These are phyloP conservation scores for Yamadazyma triangularis DNA, from an alignment of 1,139 yeast genomes.

Conservation along the genomic window DNA sequence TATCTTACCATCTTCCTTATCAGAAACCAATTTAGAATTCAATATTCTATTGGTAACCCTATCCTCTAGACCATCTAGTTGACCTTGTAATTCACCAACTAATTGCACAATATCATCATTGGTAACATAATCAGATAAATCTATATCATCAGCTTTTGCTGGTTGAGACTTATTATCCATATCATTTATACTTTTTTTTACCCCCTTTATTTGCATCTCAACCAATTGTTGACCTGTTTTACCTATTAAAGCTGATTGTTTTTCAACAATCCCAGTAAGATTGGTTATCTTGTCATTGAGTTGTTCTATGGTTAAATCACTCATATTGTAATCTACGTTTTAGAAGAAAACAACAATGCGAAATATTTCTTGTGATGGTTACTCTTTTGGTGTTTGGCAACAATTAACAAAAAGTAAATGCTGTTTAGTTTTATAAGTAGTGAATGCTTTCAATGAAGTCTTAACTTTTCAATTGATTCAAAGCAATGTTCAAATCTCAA, in stretches of 20 bases:
- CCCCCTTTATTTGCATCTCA: slow-evolving; percentile 56
- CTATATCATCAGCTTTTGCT: slow-evolving; percentile 20
- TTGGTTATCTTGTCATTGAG: slow-evolving; percentile 8
- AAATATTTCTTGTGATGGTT: no score
- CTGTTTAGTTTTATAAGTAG: no score
- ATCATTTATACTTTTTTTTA: slow-evolving; percentile 35
- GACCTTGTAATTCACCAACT: slow-evolving; percentile 87
- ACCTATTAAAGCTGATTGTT: slow-evolving; percentile 37
- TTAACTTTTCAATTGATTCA: no score
- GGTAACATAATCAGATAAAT: slow-evolving; percentile 60
- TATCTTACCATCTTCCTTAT: slow-evolving; percentile 11
- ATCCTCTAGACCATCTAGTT: slow-evolving; percentile 68
- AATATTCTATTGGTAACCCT: slow-evolving; percentile 56
- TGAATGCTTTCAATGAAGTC: no score
- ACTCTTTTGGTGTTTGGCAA: no score
- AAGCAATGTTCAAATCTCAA: no score
- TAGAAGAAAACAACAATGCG: no score
- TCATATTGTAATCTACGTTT: no score
- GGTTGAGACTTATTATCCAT: slow-evolving; percentile 15
- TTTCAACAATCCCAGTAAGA: slow-evolving; percentile 37
- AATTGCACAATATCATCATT: slow-evolving; percentile 80
- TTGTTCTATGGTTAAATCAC: slow-evolving; percentile 6
- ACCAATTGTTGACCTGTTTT: slow-evolving; percentile 76
- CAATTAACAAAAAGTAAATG: no score
- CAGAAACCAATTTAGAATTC: slow-evolving; percentile 29